phyloP scores from a whole-genome alignment of 2,329 filamentous ascomycete genomes.

The Fusarium piperis region DNA sequence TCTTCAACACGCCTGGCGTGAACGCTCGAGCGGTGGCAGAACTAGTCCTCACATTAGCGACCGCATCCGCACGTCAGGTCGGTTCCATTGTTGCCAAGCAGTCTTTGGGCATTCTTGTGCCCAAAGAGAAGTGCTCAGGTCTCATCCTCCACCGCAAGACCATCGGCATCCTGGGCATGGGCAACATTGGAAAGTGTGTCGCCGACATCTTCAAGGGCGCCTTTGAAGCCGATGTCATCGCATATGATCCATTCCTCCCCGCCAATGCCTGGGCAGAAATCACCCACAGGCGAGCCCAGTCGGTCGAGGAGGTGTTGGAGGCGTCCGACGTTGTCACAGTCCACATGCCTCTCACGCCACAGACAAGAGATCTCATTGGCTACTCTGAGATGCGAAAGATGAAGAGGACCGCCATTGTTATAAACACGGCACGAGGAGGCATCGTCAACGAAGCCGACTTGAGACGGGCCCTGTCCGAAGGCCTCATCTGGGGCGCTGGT shows the following conservation, averaged over 20 bases:
- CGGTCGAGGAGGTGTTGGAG: slow-evolving; percentile 46
- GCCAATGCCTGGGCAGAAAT: slow-evolving; percentile 47
- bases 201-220: slow-evolving; percentile 50
- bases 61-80: slow-evolving; percentile 48
- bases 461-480: slow-evolving; percentile 43
- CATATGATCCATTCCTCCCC: slow-evolving; percentile 49
- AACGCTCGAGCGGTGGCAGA: slow-evolving; percentile 56
- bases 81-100: slow-evolving; percentile 46
- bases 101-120: slow-evolving; percentile 40
- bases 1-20: slow-evolving; percentile 59
- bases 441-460: slow-evolving; percentile 52
- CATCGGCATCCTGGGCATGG: slow-evolving; percentile 52
- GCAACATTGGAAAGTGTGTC: slow-evolving; percentile 50
- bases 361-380: slow-evolving; percentile 46
- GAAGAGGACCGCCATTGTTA: slow-evolving; percentile 51
- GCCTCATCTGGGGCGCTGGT: slow-evolving; percentile 51
- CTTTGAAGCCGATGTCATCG: slow-evolving; percentile 47
- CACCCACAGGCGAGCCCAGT: slow-evolving; percentile 43
- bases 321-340: slow-evolving; percentile 49
- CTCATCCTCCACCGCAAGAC: slow-evolving; percentile 48
- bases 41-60: slow-evolving; percentile 48
- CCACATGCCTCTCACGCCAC: slow-evolving; percentile 49
- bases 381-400: slow-evolving; percentile 46
- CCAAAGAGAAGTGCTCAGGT: slow-evolving; percentile 54
- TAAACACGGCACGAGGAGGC: slow-evolving; percentile 53